Conservation (phyloP, 305 asterid genomes). For the Fraxinus angustifolia region DNA sequence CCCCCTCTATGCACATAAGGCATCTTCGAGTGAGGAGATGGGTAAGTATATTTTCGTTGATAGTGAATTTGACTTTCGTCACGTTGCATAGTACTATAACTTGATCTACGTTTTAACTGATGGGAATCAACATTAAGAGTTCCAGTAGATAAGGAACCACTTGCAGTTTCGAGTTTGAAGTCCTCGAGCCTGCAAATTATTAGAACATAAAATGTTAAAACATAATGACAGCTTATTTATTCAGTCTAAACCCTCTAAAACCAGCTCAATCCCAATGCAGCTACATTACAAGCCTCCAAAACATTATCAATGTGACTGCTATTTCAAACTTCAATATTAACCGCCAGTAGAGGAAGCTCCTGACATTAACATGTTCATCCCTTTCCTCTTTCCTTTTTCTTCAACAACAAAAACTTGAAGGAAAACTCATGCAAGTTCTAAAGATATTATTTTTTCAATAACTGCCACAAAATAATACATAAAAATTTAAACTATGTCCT, state of each 20-base stretch:
- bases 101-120: slow-evolving; percentile 40
- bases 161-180: slow-evolving; percentile 27
- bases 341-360: background rate
- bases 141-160: slow-evolving; percentile 28
- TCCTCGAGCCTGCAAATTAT: slow-evolving; percentile 53
- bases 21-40: slow-evolving; percentile 1
- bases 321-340: background rate
- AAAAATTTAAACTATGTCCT: background rate
- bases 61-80: slow-evolving; percentile 16
- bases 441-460: background rate
- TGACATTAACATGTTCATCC: background rate
- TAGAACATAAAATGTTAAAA: background rate
- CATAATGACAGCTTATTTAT: background rate
- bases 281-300: background rate
- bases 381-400: background rate
- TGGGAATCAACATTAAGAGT: slow-evolving; percentile 33
- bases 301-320: background rate
- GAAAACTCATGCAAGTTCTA: background rate
- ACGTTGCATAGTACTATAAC: slow-evolving; percentile 27
- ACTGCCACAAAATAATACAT: background rate
- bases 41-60: background rate
- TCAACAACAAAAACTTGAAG: background rate
- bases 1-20: slow-evolving; percentile 20
- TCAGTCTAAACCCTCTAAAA: slow-evolving; percentile 1
- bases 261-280: slow-evolving; percentile 5